These are phyloP conservation scores for Aspergillus novoparasiticus DNA, from an alignment of 2,329 filamentous ascomycete species.

Conservation along the genomic window DNA sequence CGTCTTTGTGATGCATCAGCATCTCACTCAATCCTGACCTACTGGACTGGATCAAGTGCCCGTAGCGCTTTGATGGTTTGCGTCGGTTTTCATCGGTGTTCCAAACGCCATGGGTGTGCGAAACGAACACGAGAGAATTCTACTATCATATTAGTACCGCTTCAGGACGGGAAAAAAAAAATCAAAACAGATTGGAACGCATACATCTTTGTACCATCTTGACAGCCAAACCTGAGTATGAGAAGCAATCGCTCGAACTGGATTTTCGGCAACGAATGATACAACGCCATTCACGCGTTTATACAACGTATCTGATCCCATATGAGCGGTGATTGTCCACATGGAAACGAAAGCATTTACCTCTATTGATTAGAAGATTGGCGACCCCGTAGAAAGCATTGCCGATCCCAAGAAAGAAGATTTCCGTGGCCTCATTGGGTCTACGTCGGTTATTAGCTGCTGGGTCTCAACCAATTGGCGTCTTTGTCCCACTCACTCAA, in stretches of 20 bases:
- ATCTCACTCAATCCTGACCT: constrained; percentile 57
- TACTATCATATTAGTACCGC: constrained; percentile 25
- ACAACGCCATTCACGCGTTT: constrained; percentile 70
- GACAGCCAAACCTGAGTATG: constrained; percentile 68
- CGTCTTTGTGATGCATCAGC: constrained; percentile 55
- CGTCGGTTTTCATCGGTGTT: constrained; percentile 60
- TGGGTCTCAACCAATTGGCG: background rate
- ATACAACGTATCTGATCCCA: constrained; percentile 58
- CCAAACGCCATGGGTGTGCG: constrained; percentile 76
- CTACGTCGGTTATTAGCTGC: constrained; percentile 38
- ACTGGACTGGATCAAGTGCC: constrained; percentile 52
- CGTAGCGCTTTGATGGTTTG: constrained; percentile 61
- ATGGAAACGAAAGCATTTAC: constrained; percentile 46
- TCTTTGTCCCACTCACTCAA: constrained; percentile 60
- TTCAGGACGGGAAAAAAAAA: background rate
- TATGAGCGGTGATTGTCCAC: background rate
- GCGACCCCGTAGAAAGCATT: constrained; percentile 83
- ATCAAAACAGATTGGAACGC: constrained; percentile 14
- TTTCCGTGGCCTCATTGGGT: constrained; percentile 66
- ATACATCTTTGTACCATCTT: constrained; percentile 75
- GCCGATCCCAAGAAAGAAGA: constrained; percentile 88
- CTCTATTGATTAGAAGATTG: constrained; percentile 74
- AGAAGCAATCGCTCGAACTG: constrained; percentile 77
- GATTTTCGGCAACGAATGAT: constrained; percentile 76
- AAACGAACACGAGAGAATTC: constrained; percentile 78